These are phyloP conservation scores for Ceratocystis eucalypticola DNA, from an alignment of 2,329 filamentous ascomycete genomes.

Conservation along the genomic window DNA sequence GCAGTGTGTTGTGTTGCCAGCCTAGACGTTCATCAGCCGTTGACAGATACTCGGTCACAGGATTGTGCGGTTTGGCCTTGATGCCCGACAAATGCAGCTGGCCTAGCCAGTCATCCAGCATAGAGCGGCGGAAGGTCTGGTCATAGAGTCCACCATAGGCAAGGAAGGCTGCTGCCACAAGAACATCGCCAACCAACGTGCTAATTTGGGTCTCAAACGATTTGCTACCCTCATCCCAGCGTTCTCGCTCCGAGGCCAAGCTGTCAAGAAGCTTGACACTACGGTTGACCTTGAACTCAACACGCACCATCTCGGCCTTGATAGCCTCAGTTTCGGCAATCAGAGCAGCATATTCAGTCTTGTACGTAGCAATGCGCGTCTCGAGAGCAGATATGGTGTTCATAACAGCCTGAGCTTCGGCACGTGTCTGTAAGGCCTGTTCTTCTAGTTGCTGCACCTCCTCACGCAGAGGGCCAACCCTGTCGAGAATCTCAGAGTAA, in stretches of 20 bases:
- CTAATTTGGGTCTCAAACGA: slow-evolving; percentile 97
- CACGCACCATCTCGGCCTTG: slow-evolving; percentile 89
- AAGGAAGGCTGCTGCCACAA: slow-evolving; percentile 92
- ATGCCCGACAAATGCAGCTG: slow-evolving; percentile 90
- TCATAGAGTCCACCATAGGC: slow-evolving; percentile 96
- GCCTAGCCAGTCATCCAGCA: slow-evolving; percentile 95
- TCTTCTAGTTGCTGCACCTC: slow-evolving; percentile 82
- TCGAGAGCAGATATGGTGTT: slow-evolving; percentile 75
- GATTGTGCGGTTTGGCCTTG: slow-evolving; percentile 83
- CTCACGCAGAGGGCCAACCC: slow-evolving; percentile 79
- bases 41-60: slow-evolving; percentile 90
- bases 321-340: slow-evolving; percentile 97
- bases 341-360: slow-evolving; percentile 85
- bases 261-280: slow-evolving; percentile 90
- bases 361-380: slow-evolving; percentile 84
- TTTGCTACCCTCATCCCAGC: slow-evolving; percentile 95
- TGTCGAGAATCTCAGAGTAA: slow-evolving; percentile 93
- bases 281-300: slow-evolving; percentile 95
- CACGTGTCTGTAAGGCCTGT: slow-evolving; percentile 80
- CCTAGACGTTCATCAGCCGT: slow-evolving; percentile 87
- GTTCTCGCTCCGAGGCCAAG: slow-evolving; percentile 77
- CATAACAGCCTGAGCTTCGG: slow-evolving; percentile 81
- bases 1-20: slow-evolving; percentile 88
- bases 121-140: slow-evolving; percentile 91
- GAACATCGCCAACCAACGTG: slow-evolving; percentile 87